These are phyloP conservation scores for Dipteronia sinensis DNA, from an alignment of 345 rosid genomes.

Conservation along the genomic window DNA sequence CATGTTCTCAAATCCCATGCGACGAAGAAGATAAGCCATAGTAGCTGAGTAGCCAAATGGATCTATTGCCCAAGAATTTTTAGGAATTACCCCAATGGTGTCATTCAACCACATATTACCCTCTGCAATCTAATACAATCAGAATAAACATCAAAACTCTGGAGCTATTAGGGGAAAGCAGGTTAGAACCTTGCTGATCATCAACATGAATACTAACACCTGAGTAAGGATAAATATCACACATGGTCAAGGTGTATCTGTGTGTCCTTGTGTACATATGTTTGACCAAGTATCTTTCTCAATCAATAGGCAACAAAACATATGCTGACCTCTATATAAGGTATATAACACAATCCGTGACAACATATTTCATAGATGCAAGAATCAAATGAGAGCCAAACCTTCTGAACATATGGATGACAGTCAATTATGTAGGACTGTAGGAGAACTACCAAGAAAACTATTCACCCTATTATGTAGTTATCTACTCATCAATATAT, in stretches of 20 bases:
- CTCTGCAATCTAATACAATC: constrained; percentile 69
- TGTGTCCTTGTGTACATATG: background rate
- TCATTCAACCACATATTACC: constrained; percentile 97
- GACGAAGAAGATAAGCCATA: constrained; percentile 95
- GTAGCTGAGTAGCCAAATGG: constrained; percentile 98
- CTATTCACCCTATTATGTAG: background rate
- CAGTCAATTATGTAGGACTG: background rate
- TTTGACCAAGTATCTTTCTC: background rate
- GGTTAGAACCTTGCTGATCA: background rate
- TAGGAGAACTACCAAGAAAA: background rate
- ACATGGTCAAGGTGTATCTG: background rate
- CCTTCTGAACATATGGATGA: background rate
- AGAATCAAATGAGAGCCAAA: background rate
- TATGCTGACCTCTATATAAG: background rate
- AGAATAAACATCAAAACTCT: constrained; percentile 17
- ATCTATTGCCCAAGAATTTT: constrained; percentile 97
- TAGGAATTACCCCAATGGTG: constrained; percentile 86
- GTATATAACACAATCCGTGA: background rate
- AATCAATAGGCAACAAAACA: background rate
- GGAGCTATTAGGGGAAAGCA: background rate
- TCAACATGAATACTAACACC: background rate
- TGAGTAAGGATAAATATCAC: constrained; percentile 4
- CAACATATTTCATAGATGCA: background rate
- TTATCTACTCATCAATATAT: background rate
- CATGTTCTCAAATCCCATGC: constrained; percentile 99